Evolutionary conservation across 139 green algal genomes (phyloP).

Genomic region (Edaphochlamys debaryana): DNA sequence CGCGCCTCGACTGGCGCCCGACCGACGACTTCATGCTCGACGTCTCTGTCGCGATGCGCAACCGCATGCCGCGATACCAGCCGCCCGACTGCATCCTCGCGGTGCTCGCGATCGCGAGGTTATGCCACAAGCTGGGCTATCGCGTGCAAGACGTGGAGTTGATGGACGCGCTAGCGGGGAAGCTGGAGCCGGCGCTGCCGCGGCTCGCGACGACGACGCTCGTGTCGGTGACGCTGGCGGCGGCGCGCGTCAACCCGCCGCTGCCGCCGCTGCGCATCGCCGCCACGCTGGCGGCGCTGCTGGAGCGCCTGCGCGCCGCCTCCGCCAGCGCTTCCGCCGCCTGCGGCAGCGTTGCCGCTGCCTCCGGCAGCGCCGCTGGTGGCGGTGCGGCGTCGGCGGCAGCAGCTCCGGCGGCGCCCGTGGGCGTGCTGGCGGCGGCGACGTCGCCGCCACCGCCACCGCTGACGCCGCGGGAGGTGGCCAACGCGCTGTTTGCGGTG

Average conservation of each 20-base stretch:
- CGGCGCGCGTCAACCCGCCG: background rate
- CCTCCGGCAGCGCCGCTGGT: background rate
- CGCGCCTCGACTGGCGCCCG: background rate
- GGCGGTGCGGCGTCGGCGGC: background rate
- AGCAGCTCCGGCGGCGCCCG: background rate
- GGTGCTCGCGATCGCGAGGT: background rate
- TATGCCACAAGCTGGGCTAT: background rate
- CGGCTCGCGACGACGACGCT: slow-evolving; percentile 11
- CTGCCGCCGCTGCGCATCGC: background rate
- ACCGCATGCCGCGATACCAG: background rate
- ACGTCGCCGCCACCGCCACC: background rate
- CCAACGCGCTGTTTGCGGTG: slow-evolving; percentile 29
- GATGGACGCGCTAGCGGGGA: background rate
- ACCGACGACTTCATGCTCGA: slow-evolving; percentile 28
- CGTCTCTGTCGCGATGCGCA: background rate
- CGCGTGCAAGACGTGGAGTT: background rate
- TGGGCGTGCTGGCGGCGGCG: background rate
- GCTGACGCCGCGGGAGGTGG: slow-evolving; percentile 16
- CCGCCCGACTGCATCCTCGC: background rate
- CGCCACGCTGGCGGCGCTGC: background rate
- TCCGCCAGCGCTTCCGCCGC: background rate
- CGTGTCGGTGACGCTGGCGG: background rate
- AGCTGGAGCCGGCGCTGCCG: background rate
- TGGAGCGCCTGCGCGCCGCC: slow-evolving; percentile 7
- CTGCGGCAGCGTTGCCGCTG: background rate